phyloP scores from a whole-genome alignment of 176 grass and related monocot genomes.

The Melocanna baccifera region DNA sequence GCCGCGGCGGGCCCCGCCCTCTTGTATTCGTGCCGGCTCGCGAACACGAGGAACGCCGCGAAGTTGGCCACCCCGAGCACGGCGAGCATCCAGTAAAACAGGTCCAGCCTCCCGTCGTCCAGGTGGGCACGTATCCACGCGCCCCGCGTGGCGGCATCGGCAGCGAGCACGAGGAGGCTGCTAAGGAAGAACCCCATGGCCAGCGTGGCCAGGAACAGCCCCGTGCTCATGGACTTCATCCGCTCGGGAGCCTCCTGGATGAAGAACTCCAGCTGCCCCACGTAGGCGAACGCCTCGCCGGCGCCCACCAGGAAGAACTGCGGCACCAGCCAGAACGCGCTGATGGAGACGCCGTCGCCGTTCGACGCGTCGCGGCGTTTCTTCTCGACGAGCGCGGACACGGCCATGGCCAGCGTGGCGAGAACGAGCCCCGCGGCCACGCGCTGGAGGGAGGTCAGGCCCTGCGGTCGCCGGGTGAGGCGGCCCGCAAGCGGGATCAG shows the following conservation, averaged over 20 bases:
- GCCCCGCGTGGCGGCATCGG: slow-evolving; percentile 33
- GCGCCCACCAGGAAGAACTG: slow-evolving; percentile 66
- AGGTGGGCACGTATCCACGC: slow-evolving; percentile 43
- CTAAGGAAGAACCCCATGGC: slow-evolving; percentile 67
- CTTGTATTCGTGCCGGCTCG: slow-evolving; percentile 45
- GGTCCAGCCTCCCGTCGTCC: slow-evolving; percentile 45
- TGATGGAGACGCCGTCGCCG: neutral
- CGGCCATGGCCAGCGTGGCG: slow-evolving; percentile 49
- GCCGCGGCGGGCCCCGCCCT: neutral
- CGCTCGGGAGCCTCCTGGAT: slow-evolving; percentile 55
- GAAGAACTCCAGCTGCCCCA: slow-evolving; percentile 73
- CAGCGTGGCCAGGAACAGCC: slow-evolving; percentile 49
- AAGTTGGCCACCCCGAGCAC: slow-evolving; percentile 52
- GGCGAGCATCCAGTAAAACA: slow-evolving; percentile 63
- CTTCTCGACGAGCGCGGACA: slow-evolving; percentile 45
- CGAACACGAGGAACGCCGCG: slow-evolving; percentile 39
- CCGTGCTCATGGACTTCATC: slow-evolving; percentile 80
- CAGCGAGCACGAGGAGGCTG: slow-evolving; percentile 42
- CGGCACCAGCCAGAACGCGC: slow-evolving; percentile 57
- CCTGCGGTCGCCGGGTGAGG: slow-evolving; percentile 39
- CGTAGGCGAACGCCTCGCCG: slow-evolving; percentile 73
- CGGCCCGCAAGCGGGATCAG: slow-evolving; percentile 48
- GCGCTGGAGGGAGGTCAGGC: slow-evolving; percentile 53
- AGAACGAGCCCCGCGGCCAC: slow-evolving; percentile 46
- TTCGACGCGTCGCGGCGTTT: neutral